Conservation (phyloP, 768 basidiomycete genomes). For the Tricholoma terreum region DNA sequence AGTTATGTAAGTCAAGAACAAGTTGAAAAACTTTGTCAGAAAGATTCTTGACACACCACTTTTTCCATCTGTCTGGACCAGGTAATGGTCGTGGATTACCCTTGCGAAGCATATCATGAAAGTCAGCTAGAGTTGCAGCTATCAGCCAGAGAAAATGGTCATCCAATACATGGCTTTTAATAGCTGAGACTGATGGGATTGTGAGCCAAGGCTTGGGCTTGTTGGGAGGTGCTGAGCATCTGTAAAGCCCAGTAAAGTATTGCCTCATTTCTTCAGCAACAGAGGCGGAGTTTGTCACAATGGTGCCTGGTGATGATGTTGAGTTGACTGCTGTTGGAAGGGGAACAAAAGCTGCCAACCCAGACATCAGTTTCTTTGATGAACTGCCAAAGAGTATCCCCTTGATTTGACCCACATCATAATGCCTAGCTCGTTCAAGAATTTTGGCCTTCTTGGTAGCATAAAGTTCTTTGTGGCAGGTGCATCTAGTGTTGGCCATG, state of each 20-base stretch:
- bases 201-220: slow-evolving; percentile 23
- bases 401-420: not conserved
- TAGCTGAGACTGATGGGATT: not conserved
- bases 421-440: not conserved
- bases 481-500: not conserved
- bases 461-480: not conserved
- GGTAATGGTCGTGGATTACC: slow-evolving; percentile 7
- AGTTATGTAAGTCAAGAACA: slow-evolving; percentile 6
- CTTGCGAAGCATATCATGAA: slow-evolving; percentile 9
- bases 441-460: slow-evolving; percentile 4
- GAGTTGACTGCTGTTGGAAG: slow-evolving; percentile 8
- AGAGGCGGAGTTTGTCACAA: slow-evolving; percentile 6
- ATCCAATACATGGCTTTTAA: not conserved
- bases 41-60: slow-evolving; percentile 11
- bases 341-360: not conserved
- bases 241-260: slow-evolving; percentile 18
- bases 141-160: slow-evolving; percentile 1
- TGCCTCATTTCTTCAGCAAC: slow-evolving; percentile 10
- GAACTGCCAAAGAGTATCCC: slow-evolving; percentile 2
- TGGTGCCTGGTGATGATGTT: not conserved
- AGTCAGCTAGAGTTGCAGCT: slow-evolving; percentile 5
- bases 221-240: slow-evolving; percentile 1
- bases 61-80: slow-evolving; percentile 10
- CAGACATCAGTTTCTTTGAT: not conserved
- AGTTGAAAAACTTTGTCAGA: slow-evolving; percentile 4